A percentile compares a stretch with the other conserved stretches of the same genome.
Evolutionary conservation across 2,329 filamentous ascomycete genomes (phyloP).

Genomic region (Penicillium occitanis): DNA sequence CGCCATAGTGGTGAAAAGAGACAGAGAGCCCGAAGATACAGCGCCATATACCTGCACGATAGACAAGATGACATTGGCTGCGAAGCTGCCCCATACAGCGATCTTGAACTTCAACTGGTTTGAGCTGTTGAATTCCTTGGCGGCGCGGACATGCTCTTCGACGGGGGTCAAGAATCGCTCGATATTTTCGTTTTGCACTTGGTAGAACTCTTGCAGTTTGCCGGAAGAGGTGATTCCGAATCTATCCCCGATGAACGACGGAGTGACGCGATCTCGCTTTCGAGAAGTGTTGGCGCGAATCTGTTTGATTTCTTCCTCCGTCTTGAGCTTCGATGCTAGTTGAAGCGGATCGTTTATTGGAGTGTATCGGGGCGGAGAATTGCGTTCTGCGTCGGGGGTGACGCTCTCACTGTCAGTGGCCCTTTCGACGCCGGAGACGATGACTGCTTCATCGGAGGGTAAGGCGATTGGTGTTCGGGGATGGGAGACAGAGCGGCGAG

Average conservation of each 20-base stretch:
- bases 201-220: slow-evolving; percentile 78
- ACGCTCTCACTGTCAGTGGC: slow-evolving; percentile 25
- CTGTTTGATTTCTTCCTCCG: slow-evolving; percentile 69
- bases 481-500: slow-evolving; percentile 16
- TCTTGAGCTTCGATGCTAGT: slow-evolving; percentile 75
- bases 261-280: slow-evolving; percentile 61
- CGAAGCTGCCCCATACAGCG: slow-evolving; percentile 67
- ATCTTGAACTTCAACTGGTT: slow-evolving; percentile 68
- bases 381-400: slow-evolving; percentile 48
- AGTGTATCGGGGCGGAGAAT: slow-evolving; percentile 56
- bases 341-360: slow-evolving; percentile 76
- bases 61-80: slow-evolving; percentile 76
- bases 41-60: slow-evolving; percentile 86
- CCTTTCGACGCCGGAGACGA: slow-evolving; percentile 42
- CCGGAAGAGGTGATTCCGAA: slow-evolving; percentile 31
- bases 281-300: slow-evolving; percentile 79
- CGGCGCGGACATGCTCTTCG: slow-evolving; percentile 81
- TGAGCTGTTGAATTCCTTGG: slow-evolving; percentile 74
- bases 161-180: slow-evolving; percentile 88
- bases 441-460: slow-evolving; percentile 35
- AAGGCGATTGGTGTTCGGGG: slow-evolving; percentile 5
- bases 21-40: slow-evolving; percentile 81
- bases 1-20: slow-evolving; percentile 95
- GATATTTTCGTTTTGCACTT: slow-evolving; percentile 89
- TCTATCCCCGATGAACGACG: slow-evolving; percentile 29